A percentile compares a stretch with the other conserved stretches of the same genome.
These are phyloP conservation scores for Exophiala sp. DNA, from an alignment of 2,329 filamentous ascomycete species.

Conservation along the genomic window DNA sequence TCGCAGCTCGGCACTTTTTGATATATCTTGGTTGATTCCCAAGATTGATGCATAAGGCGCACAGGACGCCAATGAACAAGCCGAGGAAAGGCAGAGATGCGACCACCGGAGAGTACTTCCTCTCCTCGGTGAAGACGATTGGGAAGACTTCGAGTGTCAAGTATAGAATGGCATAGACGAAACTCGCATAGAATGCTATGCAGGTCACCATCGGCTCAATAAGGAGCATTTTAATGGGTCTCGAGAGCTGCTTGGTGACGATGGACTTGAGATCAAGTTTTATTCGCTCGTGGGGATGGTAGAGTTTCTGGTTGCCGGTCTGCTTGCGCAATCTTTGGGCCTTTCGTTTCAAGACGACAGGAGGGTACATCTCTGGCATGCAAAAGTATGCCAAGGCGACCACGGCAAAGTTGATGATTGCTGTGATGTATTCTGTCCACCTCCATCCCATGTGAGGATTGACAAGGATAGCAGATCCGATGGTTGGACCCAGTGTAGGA, in stretches of 20 bases:
- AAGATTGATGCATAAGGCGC: slow-evolving; percentile 40
- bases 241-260: slow-evolving; percentile 42
- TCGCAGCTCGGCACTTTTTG: slow-evolving; percentile 22
- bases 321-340: slow-evolving; percentile 37
- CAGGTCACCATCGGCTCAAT: slow-evolving; percentile 48
- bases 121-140: slow-evolving; percentile 41
- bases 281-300: slow-evolving; percentile 45
- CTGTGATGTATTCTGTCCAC: slow-evolving; percentile 46
- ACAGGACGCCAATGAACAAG: slow-evolving; percentile 45
- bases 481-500: slow-evolving; percentile 41
- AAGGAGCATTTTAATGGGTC: slow-evolving; percentile 44
- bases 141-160: slow-evolving; percentile 48
- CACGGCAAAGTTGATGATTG: slow-evolving; percentile 38
- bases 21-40: slow-evolving; percentile 41
- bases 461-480: slow-evolving; percentile 39
- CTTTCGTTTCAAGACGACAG: slow-evolving; percentile 39
- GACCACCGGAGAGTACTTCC: slow-evolving; percentile 42
- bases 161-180: slow-evolving; percentile 48
- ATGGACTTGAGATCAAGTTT: slow-evolving; percentile 41
- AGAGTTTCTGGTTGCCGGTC: slow-evolving; percentile 38
- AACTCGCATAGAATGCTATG: slow-evolving; percentile 45
- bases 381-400: slow-evolving; percentile 30
- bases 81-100: slow-evolving; percentile 47
- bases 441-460: slow-evolving; percentile 41
- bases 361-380: slow-evolving; percentile 41